Conservation (phyloP, 1,284 basidiomycete genomes). For the Apiotrichum siamense region DNA sequence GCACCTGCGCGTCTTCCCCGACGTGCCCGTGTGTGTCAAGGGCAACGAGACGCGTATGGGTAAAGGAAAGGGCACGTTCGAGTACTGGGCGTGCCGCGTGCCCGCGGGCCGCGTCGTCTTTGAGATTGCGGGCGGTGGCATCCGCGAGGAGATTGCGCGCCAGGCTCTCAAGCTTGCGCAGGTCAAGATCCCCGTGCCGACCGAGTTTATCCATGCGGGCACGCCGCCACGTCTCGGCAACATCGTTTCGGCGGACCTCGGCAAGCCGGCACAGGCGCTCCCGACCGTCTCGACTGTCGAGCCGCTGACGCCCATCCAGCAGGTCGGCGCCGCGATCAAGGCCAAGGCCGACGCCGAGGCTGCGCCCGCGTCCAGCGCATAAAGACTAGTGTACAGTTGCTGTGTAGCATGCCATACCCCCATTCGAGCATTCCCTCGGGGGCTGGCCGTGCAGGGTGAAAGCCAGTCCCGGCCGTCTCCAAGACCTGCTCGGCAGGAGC, state of each 20-base stretch:
- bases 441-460: no score
- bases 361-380: no score
- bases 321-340: constrained; percentile 4
- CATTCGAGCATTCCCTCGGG: background rate
- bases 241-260: constrained; percentile 29
- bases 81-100: constrained; percentile 94
- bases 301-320: constrained; percentile 3
- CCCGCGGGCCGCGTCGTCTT: constrained; percentile 89
- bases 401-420: constrained; percentile 2
- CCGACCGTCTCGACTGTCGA: background rate
- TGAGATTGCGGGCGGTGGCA: constrained; percentile 84
- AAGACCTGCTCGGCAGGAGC: no score
- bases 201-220: constrained; percentile 74
- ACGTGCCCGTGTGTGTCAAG: constrained; percentile 96
- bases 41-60: constrained; percentile 99
- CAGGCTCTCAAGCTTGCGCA: constrained; percentile 85
- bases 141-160: constrained; percentile 86
- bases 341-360: background rate
- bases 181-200: constrained; percentile 80
- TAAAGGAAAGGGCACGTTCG: constrained; percentile 96
- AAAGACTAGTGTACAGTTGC: background rate
- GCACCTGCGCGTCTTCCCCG: constrained; percentile 86
- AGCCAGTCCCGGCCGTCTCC: no score
- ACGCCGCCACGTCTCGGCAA: constrained; percentile 72
- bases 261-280: constrained; percentile 25